phyloP scores from a whole-genome alignment of 202 grass and related monocot species.

The Zoysia matrella region DNA sequence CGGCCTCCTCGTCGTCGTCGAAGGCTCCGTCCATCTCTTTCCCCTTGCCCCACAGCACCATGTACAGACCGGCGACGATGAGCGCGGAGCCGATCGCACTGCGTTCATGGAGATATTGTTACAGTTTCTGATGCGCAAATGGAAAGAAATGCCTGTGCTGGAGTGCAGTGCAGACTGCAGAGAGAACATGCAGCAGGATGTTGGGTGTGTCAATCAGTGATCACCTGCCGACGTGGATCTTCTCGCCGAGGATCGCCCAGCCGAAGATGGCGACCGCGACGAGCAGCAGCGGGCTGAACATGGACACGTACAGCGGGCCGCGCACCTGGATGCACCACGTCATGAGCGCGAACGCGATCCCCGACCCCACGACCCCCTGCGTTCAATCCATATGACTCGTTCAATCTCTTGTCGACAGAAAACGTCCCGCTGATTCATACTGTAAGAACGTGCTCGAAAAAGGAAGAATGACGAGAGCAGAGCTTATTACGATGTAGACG shows the following conservation, averaged over 20 bases:
- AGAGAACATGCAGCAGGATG: neutral
- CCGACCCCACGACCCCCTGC: conserved; percentile 76
- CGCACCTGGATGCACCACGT: conserved; percentile 86
- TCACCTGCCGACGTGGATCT: conserved; percentile 76
- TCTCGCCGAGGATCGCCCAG: conserved; percentile 86
- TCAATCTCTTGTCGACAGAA: neutral
- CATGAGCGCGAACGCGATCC: conserved; percentile 73
- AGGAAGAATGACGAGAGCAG: neutral
- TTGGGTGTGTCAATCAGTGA: neutral
- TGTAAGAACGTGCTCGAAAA: neutral
- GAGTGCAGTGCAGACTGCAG: neutral
- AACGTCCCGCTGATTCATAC: neutral
- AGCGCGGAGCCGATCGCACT: conserved; percentile 71
- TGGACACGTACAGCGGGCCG: conserved; percentile 84
- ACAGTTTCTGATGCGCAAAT: neutral
- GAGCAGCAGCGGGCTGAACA: conserved; percentile 93
- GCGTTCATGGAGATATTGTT: neutral
- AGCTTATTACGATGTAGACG: conserved; percentile 70
- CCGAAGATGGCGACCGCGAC: conserved; percentile 77
- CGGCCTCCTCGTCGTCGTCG: neutral
- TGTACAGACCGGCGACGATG: conserved; percentile 83
- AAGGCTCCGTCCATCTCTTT: conserved; percentile 45
- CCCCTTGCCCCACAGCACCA: conserved; percentile 90
- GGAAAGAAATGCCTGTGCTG: neutral
- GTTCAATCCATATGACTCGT: too few relatives aligned